Conservation (phyloP, 1,139 yeast genomes). For the Ogataea hybrid region DNA sequence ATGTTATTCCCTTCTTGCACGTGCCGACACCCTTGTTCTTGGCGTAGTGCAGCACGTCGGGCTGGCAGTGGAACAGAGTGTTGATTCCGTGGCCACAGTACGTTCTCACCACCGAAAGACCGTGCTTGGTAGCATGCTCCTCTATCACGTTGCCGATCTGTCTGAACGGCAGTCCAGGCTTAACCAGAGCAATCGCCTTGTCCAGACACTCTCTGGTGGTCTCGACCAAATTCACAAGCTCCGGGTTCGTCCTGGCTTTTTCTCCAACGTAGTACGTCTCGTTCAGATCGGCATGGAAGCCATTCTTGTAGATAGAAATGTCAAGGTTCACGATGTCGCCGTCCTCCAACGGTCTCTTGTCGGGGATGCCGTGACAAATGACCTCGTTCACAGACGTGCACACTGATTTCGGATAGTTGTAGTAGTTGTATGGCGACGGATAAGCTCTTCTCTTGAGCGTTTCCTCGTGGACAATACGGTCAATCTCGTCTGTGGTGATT, state of each 20-base stretch:
- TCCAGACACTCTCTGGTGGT: conserved; percentile 91
- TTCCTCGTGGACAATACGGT: conserved; percentile 81
- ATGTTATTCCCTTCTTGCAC: conserved; percentile 94
- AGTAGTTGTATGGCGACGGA: conserved; percentile 95
- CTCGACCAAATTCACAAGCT: conserved; percentile 83
- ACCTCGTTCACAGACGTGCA: conserved; percentile 95
- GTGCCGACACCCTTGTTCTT: conserved; percentile 91
- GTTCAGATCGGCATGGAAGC: conserved; percentile 91
- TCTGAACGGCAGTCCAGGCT: conserved; percentile 91
- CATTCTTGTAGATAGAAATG: conserved; percentile 79
- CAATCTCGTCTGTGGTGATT: conserved; percentile 90
- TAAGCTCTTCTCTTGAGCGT: conserved; percentile 87
- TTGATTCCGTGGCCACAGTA: conserved; percentile 97
- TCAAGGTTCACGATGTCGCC: conserved; percentile 96
- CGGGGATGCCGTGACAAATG: conserved; percentile 98
- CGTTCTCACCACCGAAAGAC: conserved; percentile 83
- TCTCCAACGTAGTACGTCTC: conserved; percentile 98
- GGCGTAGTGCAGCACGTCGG: conserved; percentile 93
- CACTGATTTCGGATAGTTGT: conserved; percentile 87
- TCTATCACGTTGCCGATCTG: conserved; percentile 88
- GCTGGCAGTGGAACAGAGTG: conserved; percentile 84
- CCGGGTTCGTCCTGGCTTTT: conserved; percentile 71
- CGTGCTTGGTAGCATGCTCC: conserved; percentile 75
- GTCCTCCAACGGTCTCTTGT: conserved; percentile 76
- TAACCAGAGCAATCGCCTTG: conserved; percentile 75